Evolutionary conservation across 1,284 basidiomycete genomes (phyloP), one percentile per base, ranked within the genome.

Genomic region (Lentinula novae-zelandiae): DNA sequence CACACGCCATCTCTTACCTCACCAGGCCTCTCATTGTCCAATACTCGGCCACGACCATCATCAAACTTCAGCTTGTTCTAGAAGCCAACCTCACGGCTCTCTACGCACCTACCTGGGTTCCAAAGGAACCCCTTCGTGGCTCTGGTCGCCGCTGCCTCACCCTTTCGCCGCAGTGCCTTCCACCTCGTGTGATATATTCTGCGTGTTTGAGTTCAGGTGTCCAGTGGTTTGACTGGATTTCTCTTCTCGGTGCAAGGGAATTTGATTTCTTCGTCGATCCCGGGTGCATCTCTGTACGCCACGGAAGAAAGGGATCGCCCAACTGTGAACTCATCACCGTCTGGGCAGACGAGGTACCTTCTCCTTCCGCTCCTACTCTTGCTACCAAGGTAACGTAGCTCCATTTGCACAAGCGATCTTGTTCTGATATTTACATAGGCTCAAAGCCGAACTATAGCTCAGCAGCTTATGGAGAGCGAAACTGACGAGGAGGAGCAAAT

Each of bases 201-300:
- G 86, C 89, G 13, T 90, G 89, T 73, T 74, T 83, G 59, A 78
- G 83, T 36, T 77, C 86, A 39, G 82, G 82, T 62, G 79, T 92
- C 40, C 84, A 89, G 66, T 92, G 90, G 90, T 83, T 84, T 62
- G 82, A 87, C 67, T 92, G 89, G 89, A 87, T 90, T 57, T 67
- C 78, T 50, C 76, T 80, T 58, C 82, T 92, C 58, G 88, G 89
- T 7, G 80, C 82, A 65, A 73, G 76, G 60, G 87, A 89, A 72
- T 86, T 92, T 67, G 89, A 92, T 72, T 81, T 92, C 62, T 86
- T 88, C 72, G 82, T 90, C 66, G 87, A 91, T 71, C 90, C 90
- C 61, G 89, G 88, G 60, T 84, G 81, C 70, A 82, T 92, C 64
- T 86, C 85, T 60, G 74, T 89, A 63, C 86, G 86, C 64, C 78